Evolutionary conservation across 257 asterid species (phyloP), one percentile per base, ranked within the genome.

Genomic region (Penstemon newberryi): DNA sequence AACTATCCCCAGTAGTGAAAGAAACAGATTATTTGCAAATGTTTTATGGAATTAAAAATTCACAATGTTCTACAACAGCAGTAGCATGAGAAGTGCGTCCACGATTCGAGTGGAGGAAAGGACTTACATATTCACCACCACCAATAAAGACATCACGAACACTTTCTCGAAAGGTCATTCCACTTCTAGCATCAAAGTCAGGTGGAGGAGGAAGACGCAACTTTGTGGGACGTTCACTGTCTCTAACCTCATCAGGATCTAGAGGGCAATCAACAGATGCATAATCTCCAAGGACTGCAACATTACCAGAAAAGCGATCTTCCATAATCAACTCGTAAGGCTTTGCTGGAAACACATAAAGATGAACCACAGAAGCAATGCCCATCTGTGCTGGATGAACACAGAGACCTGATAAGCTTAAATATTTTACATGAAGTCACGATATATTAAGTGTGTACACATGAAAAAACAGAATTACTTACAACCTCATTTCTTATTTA

Each of bases 341-440:
- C 76, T 87, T 94, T 79, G 96, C 96, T n/a, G 99, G 97, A 86
- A 94, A 94, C 69, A 91, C 99, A 75, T 89, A 90, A 45, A 94
- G 92, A 81, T 94, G 99, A 77, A 83, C 96, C 73, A 71, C 80
- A 44, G 99, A 84, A 83, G 97, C 97, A 54, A 94, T 70, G 73
- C 96, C 96, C 99, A 94, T 94, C 99, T 94, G 99, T 80, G 75
- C 99, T 90, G 97, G 97, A 89, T 79, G 66, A 84, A 90, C 53
- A 80, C 79, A 78, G 64, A 83, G 45, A 72, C 73, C 73, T 67
- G 82, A 75, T 74, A 82, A 81, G 83, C 84, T 70, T 81, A 53
- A 54, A 72, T 77, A 67, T 12, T 72, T 36, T 42, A 61, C 66
- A 71, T 36, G 18, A 69, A 46, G 71, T 51, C 44, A 40, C 57